Percentiles rank a stretch among this genome's conserved stretches.
Evolutionary conservation across 257 asterid genomes (phyloP).

Genomic region (Fraxinus pennsylvanica): DNA sequence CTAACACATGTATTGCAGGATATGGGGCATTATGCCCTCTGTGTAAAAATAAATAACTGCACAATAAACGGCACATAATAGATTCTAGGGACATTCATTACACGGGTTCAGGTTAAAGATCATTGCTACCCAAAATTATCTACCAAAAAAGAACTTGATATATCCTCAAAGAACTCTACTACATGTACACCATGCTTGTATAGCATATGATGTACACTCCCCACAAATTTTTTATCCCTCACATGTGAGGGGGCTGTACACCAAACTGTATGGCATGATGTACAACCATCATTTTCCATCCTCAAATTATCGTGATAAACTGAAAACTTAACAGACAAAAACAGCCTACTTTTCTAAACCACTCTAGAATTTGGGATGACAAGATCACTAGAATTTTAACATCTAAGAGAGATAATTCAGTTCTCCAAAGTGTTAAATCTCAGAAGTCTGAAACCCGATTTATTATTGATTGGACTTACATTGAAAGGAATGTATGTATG

Average conservation of each 20-base stretch:
- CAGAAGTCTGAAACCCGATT: constrained; percentile 4
- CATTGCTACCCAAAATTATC: neutral
- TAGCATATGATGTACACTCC: too few relatives aligned
- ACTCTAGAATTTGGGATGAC: neutral
- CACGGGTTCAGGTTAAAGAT: neutral
- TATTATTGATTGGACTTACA: constrained; percentile 40
- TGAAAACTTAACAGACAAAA: neutral
- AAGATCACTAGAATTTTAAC: neutral
- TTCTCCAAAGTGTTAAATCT: neutral
- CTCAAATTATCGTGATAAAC: neutral
- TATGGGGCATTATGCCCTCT: too few relatives aligned
- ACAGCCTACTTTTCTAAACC: neutral
- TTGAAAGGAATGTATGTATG: constrained; percentile 67
- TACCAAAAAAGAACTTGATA: too few relatives aligned
- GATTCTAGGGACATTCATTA: neutral
- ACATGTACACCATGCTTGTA: too few relatives aligned
- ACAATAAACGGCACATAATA: too few relatives aligned
- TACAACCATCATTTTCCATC: neutral
- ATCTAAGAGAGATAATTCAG: neutral
- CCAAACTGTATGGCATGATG: too few relatives aligned
- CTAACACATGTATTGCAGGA: too few relatives aligned
- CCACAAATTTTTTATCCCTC: too few relatives aligned
- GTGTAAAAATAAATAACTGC: too few relatives aligned
- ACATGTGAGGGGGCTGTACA: too few relatives aligned
- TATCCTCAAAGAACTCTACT: neutral